Percentiles rank a stretch among this genome's conserved stretches.
Evolutionary conservation across 495 filamentous ascomycete species (phyloP).

Genomic region (Arthonia radiata): DNA sequence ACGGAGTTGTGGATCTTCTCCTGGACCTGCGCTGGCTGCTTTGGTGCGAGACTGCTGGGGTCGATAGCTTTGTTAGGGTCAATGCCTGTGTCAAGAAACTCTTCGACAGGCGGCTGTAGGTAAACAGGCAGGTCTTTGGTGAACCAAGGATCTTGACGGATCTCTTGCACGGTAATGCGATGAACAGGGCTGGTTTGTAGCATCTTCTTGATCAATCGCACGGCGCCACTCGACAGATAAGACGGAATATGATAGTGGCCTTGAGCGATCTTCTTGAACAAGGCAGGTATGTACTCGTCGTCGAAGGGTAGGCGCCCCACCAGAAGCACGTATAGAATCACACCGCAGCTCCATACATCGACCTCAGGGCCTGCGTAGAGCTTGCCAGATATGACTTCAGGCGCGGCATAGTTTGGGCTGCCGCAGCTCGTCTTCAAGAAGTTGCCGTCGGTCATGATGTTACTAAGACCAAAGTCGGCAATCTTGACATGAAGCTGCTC

Average conservation of each 20-base stretch:
- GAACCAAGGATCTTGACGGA: constrained; percentile 90
- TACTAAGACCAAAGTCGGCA: constrained; percentile 92
- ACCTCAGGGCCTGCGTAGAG: constrained; percentile 94
- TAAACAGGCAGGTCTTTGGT: constrained; percentile 62
- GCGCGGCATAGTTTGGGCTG: constrained; percentile 92
- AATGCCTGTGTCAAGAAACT: constrained; percentile 78
- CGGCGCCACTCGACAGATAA: constrained; percentile 72
- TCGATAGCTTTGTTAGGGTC: constrained; percentile 78
- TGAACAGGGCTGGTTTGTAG: constrained; percentile 84
- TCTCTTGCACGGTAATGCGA: constrained; percentile 77
- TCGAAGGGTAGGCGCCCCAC: constrained; percentile 87
- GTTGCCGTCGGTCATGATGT: constrained; percentile 98
- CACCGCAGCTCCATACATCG: constrained; percentile 97
- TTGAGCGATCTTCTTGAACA: constrained; percentile 74
- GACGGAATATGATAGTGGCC: constrained; percentile 72
- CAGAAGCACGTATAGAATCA: constrained; percentile 87
- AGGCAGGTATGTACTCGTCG: constrained; percentile 76
- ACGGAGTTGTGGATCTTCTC: constrained; percentile 79
- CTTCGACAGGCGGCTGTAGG: constrained; percentile 68
- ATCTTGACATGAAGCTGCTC: constrained; percentile 93
- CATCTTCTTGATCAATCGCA: constrained; percentile 71
- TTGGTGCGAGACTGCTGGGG: constrained; percentile 44
- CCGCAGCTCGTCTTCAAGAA: constrained; percentile 97
- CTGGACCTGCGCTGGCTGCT: constrained; percentile 47
- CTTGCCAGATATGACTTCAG: constrained; percentile 94